Percentiles rank a stretch among this genome's conserved stretches.
phyloP scores from a whole-genome alignment of 179 eudicot genomes.

The Beta lomatogona region DNA sequence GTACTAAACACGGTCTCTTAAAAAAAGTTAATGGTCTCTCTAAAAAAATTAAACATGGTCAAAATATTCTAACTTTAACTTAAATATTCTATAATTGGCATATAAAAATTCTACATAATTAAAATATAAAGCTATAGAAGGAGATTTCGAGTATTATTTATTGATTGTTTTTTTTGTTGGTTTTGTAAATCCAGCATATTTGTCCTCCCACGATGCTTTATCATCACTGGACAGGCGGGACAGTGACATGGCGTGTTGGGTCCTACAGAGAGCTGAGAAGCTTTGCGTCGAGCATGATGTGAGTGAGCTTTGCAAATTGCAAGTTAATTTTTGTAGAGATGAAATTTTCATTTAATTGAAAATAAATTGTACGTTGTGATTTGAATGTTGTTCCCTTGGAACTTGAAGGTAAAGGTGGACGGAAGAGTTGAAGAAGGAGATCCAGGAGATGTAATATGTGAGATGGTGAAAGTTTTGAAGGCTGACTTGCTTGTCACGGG shows the following conservation, averaged over 20 bases:
- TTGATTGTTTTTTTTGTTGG: background rate
- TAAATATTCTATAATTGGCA: too few species aligned
- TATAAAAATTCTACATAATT: too few species aligned
- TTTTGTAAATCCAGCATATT: constrained; percentile 40
- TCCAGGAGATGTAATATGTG: constrained; percentile 76
- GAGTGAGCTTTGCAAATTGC: constrained; percentile 14
- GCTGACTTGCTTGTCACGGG: constrained; percentile 81
- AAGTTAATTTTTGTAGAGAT: too few species aligned
- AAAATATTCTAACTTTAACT: too few species aligned
- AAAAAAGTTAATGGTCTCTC: too few species aligned
- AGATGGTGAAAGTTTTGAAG: constrained; percentile 49
- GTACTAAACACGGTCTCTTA: too few species aligned
- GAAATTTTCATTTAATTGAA: too few species aligned
- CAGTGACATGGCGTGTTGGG: constrained; percentile 56
- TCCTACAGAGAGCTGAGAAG: constrained; percentile 57
- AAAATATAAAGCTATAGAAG: too few species aligned
- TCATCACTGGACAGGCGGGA: constrained; percentile 61
- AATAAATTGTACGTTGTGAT: too few species aligned
- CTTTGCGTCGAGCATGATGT: constrained; percentile 52
- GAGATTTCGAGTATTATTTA: too few species aligned
- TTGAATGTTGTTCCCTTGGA: too few species aligned
- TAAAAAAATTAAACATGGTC: too few species aligned
- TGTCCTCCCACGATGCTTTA: constrained; percentile 53
- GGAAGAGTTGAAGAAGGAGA: constrained; percentile 56
- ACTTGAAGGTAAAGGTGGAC: constrained; percentile 60